These are phyloP conservation scores for Ganoderma lingzhi DNA, from an alignment of 1,284 basidiomycete genomes.

Conservation along the genomic window DNA sequence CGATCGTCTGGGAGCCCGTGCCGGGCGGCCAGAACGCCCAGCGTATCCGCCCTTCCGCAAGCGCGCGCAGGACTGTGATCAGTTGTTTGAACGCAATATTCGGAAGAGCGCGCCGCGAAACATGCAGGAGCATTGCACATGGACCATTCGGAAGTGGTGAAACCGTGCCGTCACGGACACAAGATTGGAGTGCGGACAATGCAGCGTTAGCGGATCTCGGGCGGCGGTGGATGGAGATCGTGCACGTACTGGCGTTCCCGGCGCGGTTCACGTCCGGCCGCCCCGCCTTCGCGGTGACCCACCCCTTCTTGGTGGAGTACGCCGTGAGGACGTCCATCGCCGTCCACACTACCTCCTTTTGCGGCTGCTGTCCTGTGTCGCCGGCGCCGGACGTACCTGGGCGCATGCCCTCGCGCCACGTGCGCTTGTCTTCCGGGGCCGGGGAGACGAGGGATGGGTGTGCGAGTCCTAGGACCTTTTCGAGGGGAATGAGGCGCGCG, in stretches of 20 bases:
- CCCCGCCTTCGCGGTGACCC: slow-evolving; percentile 90
- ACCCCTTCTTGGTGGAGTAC: slow-evolving; percentile 81
- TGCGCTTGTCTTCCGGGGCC: slow-evolving; percentile 67
- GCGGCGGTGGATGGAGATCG: slow-evolving; percentile 14
- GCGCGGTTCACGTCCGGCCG: slow-evolving; percentile 89
- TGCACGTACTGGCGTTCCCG: slow-evolving; percentile 82
- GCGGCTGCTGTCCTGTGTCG: slow-evolving; percentile 33
- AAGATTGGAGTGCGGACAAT: not conserved
- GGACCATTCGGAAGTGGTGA: not conserved
- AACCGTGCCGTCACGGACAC: slow-evolving; percentile 2
- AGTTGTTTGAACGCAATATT: slow-evolving; percentile 1
- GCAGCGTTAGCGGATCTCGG: not conserved
- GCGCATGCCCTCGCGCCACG: slow-evolving; percentile 66
- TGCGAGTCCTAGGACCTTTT: slow-evolving; percentile 69
- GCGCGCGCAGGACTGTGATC: slow-evolving; percentile 72
- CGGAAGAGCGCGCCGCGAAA: not conserved
- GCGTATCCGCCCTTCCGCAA: slow-evolving; percentile 80
- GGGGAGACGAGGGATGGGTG: slow-evolving; percentile 54
- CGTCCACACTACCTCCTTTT: slow-evolving; percentile 62
- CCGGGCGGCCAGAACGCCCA: slow-evolving; percentile 89
- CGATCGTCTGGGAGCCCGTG: slow-evolving; percentile 43
- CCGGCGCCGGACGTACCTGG: slow-evolving; percentile 27
- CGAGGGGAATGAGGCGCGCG: slow-evolving; percentile 78
- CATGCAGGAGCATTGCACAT: not conserved
- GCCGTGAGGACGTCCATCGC: slow-evolving; percentile 83